These are phyloP conservation scores for Guyanaporus albipodus DNA, from an alignment of 768 basidiomycete species.

Conservation along the genomic window DNA sequence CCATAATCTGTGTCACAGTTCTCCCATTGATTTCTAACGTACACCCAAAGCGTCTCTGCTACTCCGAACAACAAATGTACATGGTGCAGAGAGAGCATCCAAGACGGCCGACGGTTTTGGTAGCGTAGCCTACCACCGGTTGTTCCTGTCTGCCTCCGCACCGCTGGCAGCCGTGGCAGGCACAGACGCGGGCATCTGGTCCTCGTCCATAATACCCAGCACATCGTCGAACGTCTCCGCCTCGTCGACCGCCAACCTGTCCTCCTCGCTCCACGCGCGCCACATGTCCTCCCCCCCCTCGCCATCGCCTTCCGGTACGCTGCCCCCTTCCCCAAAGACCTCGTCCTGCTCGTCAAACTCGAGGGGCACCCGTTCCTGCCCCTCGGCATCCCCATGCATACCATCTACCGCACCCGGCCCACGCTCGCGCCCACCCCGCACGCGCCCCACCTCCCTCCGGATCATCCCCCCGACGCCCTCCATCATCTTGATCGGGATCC, in stretches of 20 bases:
- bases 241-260: constrained; percentile 29
- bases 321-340: constrained; percentile 44
- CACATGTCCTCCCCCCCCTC: constrained; percentile 17
- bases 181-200: constrained; percentile 22
- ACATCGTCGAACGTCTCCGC: constrained; percentile 33
- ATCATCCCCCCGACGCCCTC: constrained; percentile 55
- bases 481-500: constrained; percentile 56
- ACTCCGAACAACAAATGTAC: no score
- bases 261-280: constrained; percentile 28
- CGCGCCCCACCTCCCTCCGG: constrained; percentile 44
- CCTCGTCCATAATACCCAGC: constrained; percentile 32
- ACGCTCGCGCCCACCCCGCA: constrained; percentile 6
- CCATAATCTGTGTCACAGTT: no score
- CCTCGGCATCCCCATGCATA: neutral
- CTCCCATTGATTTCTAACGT: no score
- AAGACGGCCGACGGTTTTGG: no score
- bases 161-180: neutral
- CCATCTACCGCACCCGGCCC: neutral
- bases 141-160: neutral
- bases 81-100: no score
- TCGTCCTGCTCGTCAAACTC: constrained; percentile 70
- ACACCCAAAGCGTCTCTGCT: no score
- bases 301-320: neutral
- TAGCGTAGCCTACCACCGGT: constrained; percentile 4
- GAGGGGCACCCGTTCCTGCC: constrained; percentile 32